These are phyloP conservation scores for Amanita muscaria DNA, from an alignment of 768 basidiomycete genomes.

Conservation along the genomic window DNA sequence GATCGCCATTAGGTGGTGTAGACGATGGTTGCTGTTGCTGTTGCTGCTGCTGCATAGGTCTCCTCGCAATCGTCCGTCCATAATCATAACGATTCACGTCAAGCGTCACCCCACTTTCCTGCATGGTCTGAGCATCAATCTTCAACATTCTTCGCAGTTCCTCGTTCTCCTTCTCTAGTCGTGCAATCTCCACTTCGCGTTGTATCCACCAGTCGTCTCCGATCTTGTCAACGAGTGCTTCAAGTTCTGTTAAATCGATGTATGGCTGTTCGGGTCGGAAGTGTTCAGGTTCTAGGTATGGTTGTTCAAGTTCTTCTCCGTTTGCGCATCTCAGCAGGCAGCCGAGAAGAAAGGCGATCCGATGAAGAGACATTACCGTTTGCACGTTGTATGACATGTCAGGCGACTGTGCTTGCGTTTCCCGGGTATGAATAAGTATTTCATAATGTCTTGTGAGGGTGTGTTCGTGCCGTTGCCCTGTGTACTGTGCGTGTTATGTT, in stretches of 20 bases:
- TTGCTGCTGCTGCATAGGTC: constrained; percentile 16
- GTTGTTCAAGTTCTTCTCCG: constrained; percentile 37
- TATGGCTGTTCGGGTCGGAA: constrained; percentile 8
- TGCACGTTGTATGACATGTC: constrained; percentile 54
- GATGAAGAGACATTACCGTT: constrained; percentile 57
- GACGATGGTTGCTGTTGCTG: constrained; percentile 9
- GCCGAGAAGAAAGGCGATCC: constrained; percentile 64
- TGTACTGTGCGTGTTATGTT: constrained; percentile 42
- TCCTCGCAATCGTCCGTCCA: constrained; percentile 24
- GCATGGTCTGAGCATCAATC: constrained; percentile 54
- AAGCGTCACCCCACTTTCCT: constrained; percentile 41
- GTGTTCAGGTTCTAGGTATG: constrained; percentile 1
- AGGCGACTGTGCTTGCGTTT: constrained; percentile 43
- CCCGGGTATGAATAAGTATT: constrained; percentile 58
- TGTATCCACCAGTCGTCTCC: constrained; percentile 79
- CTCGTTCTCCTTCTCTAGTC: constrained; percentile 79
- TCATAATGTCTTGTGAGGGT: constrained; percentile 89
- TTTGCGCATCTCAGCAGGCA: constrained; percentile 60
- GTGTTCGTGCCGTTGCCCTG: constrained; percentile 87
- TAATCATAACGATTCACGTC: constrained; percentile 41
- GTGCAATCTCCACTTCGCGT: constrained; percentile 77
- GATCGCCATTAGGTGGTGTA: constrained; percentile 12
- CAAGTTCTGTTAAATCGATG: constrained; percentile 32
- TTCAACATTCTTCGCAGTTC: constrained; percentile 65
- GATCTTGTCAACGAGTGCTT: constrained; percentile 30